Evolutionary conservation across 2,329 filamentous ascomycete species (phyloP), one percentile per base, ranked within the genome.

Genomic region (Botrytis squamosa): DNA sequence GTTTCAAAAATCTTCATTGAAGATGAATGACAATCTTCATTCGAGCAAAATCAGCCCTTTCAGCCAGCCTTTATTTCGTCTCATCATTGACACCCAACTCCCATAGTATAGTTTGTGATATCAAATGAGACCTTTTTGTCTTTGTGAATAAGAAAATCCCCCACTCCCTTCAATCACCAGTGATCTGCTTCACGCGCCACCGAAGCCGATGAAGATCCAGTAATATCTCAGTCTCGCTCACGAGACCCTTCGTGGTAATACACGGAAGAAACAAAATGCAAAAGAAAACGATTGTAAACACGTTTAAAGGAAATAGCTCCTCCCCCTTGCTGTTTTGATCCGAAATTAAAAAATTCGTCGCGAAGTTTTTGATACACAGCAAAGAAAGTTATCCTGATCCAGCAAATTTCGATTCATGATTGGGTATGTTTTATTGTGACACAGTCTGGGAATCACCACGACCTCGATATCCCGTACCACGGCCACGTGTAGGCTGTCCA

Each of bases 401-500:
- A 74, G 74, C 60, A 73, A 71, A 59, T 71, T 57, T 57, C 38
- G 10, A 55, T 36, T 33, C 16, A 55, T 52, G 57, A 66, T 62
- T 42, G 52, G 55, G 57, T 73, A 38, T 44, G 42, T 14, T 71
- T 76, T 77, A 78, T 74, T 79, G 79, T 52, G 75, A 75, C 67
- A 66, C 57, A 3, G 76, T 64, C 71, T 78, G 75, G 60, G 76
- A 71, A 72, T 79, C 79, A n/a, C 77, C 77, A 29, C 76, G 77
- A n/a, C 79, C 78, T 52, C 78, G 76, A 73, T 80, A 79, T 42
- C 77, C 75, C 71, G 78, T 78, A 73, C 78, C 79, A 67, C 80
- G 77, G 49, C 78, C 79, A 73, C 78, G 77, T 49, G 76, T 74
- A 55, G 76, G 73, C 25, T 77, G 77, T 36, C 75, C 76, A 60